Base-by-base conservation (phyloP, 345 rosid species). In the Aurinia saxatilis region DNA sequence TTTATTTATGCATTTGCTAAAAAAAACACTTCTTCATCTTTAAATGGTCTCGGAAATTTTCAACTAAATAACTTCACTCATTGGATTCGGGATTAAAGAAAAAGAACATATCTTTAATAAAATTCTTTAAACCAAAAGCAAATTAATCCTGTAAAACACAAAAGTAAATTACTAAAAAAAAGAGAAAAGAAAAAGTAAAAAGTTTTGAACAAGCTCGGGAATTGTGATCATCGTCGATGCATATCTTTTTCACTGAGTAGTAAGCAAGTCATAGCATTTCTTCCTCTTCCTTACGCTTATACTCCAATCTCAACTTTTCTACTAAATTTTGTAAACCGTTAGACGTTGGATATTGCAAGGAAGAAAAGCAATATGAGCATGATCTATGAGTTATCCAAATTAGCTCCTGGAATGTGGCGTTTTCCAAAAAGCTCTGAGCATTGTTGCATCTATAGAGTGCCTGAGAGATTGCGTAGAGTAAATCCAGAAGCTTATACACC, bases 361-460 rank as follows among this genome's bases (percentile, higher is more conserved):
- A 21, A 21, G 25, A 21, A 4, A 21, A 21, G 25, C 25, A 27
- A 27, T n/a, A n/a, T 27, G 31, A 27, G 6, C 6, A 27, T 27
- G 31, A 27, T 27, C 31, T 7, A 27, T 27, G 31, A 27, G 31
- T 27, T 27, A 6, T 1, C 4, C 16, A 5, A 15, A 14, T 10
- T 7, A 41, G 21, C 2, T 21, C 31, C 31, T 9, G 30, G 17
- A 12, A 45, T 49, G 33, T 63, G 67, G 67, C 48, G 38, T 2
- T n/a, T 17, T 38, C 50, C 50, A 3, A 29, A n/a, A 12, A 50
- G 50, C 12, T 40, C 41, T 0, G 59, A 40, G 7, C 41, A 12
- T 8, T 52, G 50, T 6, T 50, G 68, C 13, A 63, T 50, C 58
- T 63, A 63, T 46, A 52, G 67, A 50, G 67, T 50, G 10, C 67